Base-by-base conservation (phyloP, 192 early-diverging fungal genomes). In the Rhizophagus clarus region DNA sequence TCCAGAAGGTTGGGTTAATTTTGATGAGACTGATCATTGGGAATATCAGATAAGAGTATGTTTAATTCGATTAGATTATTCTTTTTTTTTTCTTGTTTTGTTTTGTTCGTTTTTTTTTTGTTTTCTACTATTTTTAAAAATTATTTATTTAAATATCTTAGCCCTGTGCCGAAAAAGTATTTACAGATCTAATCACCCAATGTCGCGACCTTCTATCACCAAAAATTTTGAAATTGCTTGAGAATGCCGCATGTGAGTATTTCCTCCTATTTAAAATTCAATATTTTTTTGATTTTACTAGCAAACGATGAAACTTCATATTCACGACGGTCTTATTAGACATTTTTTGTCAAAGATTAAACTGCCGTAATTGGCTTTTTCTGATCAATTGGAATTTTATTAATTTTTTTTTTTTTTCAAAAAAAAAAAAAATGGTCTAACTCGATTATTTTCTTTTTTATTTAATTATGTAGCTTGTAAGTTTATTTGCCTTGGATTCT, bases 1-100 rank as follows among this genome's bases (percentile, higher is more conserved):
- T 79, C 94, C 97, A 6, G 97, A 98, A 84, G 89, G 86, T 3
- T 98, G 93, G 91, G 82, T 94, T 20, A 86, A 88, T 34, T 92
- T 93, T 28, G 91, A 95, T 32, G 95, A 95, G 64, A 87, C 92
- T 32, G 95, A 96, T 82, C 92, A 94, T 73, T 97, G 95, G 93
- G 92, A 91, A 81, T 96, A 92, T 84, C 91, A 92, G 74, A 82
- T 94, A 40, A 80, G 94, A 73, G 91, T 91, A 83, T 31, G 86
- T 86, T 74, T 32, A 37, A 8, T n/a, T 11, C 15, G 51, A 22
- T 76, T 79, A 73, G 40, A 60, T 72, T 68, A 51, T 51, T 31
- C 12, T 34, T 34, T 34, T 34, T 51, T 42, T 67, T 29, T 67
- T 29, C 4, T 28, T n/a, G n/a, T n/a, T n/a, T n/a, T n/a, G n/a